A percentile compares a stretch with the other conserved stretches of the same genome.
Conservation (phyloP, 1,284 basidiomycete genomes). For the Mrakiaceae sp. region DNA sequence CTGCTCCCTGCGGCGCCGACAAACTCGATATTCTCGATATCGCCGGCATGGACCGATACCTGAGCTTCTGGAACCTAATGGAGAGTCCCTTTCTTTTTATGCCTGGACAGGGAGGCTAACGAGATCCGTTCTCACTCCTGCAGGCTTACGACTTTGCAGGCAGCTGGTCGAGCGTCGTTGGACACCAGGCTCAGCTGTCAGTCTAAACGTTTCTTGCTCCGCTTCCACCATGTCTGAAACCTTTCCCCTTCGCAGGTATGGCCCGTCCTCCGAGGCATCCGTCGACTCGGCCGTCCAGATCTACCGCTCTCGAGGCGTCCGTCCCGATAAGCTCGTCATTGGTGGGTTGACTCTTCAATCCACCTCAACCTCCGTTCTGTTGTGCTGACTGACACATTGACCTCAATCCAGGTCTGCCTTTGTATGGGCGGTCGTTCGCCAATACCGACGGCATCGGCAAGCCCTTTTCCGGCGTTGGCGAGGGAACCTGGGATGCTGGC, state of each 20-base stretch:
- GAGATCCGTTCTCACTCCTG: too few species aligned
- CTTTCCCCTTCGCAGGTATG: slow-evolving; percentile 36
- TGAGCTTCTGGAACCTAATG: slow-evolving; percentile 89
- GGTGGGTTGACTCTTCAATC: slow-evolving; percentile 41
- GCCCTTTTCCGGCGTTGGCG: slow-evolving; percentile 58
- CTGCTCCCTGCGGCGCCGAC: slow-evolving; percentile 66
- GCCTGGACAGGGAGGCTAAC: too few species aligned
- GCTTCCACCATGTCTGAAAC: too few species aligned
- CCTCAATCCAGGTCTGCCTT: slow-evolving; percentile 51
- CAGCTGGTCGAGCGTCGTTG: slow-evolving; percentile 48
- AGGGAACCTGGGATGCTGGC: slow-evolving; percentile 51
- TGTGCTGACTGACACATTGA: not conserved
- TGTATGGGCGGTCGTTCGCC: slow-evolving; percentile 77
- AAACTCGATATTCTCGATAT: slow-evolving; percentile 58
- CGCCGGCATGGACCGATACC: slow-evolving; percentile 54
- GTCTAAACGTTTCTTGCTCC: too few species aligned
- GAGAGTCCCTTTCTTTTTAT: slow-evolving; percentile 32
- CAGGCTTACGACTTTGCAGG: slow-evolving; percentile 69
- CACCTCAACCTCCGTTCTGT: not conserved
- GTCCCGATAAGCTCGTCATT: slow-evolving; percentile 60
- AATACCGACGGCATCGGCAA: slow-evolving; percentile 61
- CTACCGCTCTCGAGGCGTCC: slow-evolving; percentile 57
- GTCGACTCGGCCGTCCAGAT: slow-evolving; percentile 60
- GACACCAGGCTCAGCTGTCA: slow-evolving; percentile 67
- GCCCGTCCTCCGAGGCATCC: slow-evolving; percentile 47